Base-by-base conservation (phyloP, 352 stramenopile genomes). In the Phytophthora idaei region DNA sequence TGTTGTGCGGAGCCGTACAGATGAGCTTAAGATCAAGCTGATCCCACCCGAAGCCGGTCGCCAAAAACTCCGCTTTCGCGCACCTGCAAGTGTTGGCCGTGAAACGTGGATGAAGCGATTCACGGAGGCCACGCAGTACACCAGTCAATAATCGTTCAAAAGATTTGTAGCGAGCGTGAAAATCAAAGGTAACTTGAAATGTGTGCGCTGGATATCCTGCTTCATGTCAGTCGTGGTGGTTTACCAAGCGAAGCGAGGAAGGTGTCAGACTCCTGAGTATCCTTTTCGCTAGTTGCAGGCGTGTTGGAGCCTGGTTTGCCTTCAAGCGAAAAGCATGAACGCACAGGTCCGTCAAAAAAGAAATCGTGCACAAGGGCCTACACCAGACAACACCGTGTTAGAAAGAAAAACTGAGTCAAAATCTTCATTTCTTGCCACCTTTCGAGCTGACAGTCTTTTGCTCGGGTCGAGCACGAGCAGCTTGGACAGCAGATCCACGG, bases 1-100 rank as follows among this genome's bases (percentile, higher is more conserved):
- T 17, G 79, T 93, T 11, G 75, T 90, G 34, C 81, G 82, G 29
- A 91, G 82, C 45, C 85, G 82, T 45, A 91, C 85, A 10, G 85
- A 93, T 61, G 82, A 93, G 42, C 82, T 89, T 61, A 93, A 93
- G 61, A 89, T 93, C 65, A 93, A 93, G 66, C 51, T 93, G 50
- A 69, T 93, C 21, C 80, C 85, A 11, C 82, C 85, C 9, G 82
- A 90, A 57, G 77, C 85, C 3, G 81, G 82, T 0, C 77, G 74
- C 45, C 51, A 52, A 67, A 90, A 90, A 81, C 76, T 90, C 61
- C 85, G 85, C 47, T 93, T 91, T 57, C 79, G 85, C 7, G 81
- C 85, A 31, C 85, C 85, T 21, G 82, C 84, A 28, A 93, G 82
- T 36, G 85, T 93, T 8, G 85, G 85, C 3, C 79, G 85, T 36